Percentiles rank a stretch among this genome's conserved stretches.
phyloP scores from a whole-genome alignment of 2,329 filamentous ascomycete species.

The Fusarium brachygibbosum region DNA sequence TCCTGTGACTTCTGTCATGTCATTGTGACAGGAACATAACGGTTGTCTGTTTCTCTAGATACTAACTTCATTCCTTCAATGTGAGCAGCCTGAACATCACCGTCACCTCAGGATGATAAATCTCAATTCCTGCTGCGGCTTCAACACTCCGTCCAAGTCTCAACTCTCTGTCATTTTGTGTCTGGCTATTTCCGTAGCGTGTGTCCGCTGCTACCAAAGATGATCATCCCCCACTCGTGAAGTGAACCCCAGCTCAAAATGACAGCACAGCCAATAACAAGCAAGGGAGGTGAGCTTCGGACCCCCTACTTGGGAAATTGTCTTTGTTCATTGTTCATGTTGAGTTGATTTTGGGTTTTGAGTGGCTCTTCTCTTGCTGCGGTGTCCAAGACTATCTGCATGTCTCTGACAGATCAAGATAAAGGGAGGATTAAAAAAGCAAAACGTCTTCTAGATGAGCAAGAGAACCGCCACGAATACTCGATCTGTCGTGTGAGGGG shows the following conservation, averaged over 20 bases:
- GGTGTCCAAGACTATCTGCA: background rate
- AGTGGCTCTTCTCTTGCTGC: conserved; percentile 1
- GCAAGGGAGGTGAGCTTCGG: conserved; percentile 12
- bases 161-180: conserved; percentile 3
- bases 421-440: conserved; percentile 17
- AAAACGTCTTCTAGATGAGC: conserved; percentile 19
- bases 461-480: background rate
- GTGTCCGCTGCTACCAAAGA: conserved; percentile 12
- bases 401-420: conserved; percentile 11
- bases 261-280: conserved; percentile 37
- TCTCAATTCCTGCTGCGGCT: conserved; percentile 30
- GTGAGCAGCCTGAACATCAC: background rate
- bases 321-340: conserved; percentile 35
- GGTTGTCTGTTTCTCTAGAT: conserved; percentile 9
- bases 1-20: conserved; percentile 8
- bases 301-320: conserved; percentile 47
- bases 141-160: conserved; percentile 16
- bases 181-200: conserved; percentile 14
- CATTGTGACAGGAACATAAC: background rate
- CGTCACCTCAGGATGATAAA: conserved; percentile 7
- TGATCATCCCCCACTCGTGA: conserved; percentile 23
- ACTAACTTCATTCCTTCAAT: conserved; percentile 26
- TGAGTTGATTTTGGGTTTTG: conserved; percentile 22
- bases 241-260: conserved; percentile 19
- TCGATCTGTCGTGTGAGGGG: background rate